Percentiles rank a stretch among this genome's conserved stretches.
Evolutionary conservation across 1,284 basidiomycete genomes (phyloP).

Genomic region (Xerocomus nothofagi): DNA sequence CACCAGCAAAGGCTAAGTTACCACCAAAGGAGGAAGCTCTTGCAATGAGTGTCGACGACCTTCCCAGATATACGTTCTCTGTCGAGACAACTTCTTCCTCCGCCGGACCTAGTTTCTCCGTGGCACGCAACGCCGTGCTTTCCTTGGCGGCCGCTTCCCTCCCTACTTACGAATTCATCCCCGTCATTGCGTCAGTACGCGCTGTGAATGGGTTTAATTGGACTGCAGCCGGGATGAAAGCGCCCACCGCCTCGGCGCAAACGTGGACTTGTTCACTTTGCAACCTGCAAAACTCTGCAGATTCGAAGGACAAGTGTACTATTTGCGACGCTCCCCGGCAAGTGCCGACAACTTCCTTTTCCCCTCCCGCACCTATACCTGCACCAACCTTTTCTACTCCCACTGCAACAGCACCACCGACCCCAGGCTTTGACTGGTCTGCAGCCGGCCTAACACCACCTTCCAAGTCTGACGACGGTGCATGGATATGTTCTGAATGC

Average conservation of each 20-base stretch:
- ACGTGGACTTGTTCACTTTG: conserved; percentile 51
- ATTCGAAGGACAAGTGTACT: conserved; percentile 48
- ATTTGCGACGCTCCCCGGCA: conserved; percentile 48
- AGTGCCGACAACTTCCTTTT: conserved; percentile 13
- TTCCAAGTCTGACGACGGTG: conserved; percentile 27
- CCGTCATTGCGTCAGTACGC: conserved; percentile 25
- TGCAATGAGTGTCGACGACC: conserved; percentile 26
- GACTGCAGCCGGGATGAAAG: conserved; percentile 42
- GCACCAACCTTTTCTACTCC: neutral
- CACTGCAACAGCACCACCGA: neutral
- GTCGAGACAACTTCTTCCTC: conserved; percentile 25
- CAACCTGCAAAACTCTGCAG: conserved; percentile 44
- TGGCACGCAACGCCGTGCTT: conserved; percentile 38
- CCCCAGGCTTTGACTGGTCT: conserved; percentile 50
- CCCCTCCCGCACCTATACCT: conserved; percentile 8
- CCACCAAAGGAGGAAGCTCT: conserved; percentile 38
- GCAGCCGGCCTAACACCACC: conserved; percentile 50
- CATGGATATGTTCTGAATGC: conserved; percentile 49
- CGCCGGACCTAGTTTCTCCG: conserved; percentile 37
- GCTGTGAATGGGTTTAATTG: conserved; percentile 41
- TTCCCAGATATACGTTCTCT: conserved; percentile 33
- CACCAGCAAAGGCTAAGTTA: conserved; percentile 11
- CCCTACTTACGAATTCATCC: conserved; percentile 45
- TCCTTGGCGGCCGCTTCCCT: conserved; percentile 35
- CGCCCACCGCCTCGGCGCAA: conserved; percentile 22